Evolutionary conservation across 116 monocot genomes (phyloP), one percentile per base, ranked within the genome.

Genomic region (Posidonia oceanica): DNA sequence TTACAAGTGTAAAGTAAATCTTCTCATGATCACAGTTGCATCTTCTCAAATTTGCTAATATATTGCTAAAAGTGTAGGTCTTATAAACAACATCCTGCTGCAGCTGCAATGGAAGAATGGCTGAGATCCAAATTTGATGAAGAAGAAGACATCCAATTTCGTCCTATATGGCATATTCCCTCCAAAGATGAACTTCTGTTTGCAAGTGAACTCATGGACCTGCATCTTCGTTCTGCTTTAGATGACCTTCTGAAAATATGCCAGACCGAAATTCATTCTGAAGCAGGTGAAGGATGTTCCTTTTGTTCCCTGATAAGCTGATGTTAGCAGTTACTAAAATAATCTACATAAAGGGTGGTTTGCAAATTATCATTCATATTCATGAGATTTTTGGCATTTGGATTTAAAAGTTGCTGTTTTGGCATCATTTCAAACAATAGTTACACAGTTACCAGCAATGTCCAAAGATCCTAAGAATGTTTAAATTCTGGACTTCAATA

Each of bases 121-220:
- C 63, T 77, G 54, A 81, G 79, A 77, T 82, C 87, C 63, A 98
- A 90, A 76, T 48, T 22, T 63, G 71, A 75, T 53, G 70, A 82
- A 61, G 71, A 68, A 38, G 75, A 57, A 52, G 57, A 73, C 16
- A 14, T 76, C n/a, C 73, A 66, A 52, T 66, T 63, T 4, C 71
- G 71, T 57, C 98, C 98, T 39, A 84, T 79, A 52, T 98, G 98
- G 98, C 98, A 98, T 68, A 81, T 93, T 74, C 88, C 98, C 67
- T 80, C 23, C 54, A 18, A 74, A 60, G 85, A 90, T 54, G 98
- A 98, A 55, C 52, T 89, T 54, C 36, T 65, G 38, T 88, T 98
- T 86, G 93, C 98, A 77, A 90, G 84, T 86, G 93, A 93, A 64
- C 90, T 98, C 22, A 74, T 98, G 63, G 82, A 76, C 40, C 67